Conservation (phyloP, 73 alveolate species). For the Halteria grandinella region DNA sequence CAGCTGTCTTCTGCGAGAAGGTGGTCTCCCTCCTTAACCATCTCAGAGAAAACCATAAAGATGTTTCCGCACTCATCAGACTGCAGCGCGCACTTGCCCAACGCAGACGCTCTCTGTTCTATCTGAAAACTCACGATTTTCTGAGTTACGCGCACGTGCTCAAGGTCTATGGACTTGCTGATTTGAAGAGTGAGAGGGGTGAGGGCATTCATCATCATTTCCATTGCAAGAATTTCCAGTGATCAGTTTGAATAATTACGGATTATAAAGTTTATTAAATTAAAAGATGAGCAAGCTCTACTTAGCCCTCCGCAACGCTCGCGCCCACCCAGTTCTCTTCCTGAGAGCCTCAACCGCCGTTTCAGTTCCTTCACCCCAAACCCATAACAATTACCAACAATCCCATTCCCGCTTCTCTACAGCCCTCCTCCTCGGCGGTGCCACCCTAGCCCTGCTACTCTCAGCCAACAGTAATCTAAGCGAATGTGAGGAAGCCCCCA, state of each 20-base stretch:
- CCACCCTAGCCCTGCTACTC: no score
- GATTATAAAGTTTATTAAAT: no score
- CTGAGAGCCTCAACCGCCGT: no score
- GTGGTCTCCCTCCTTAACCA: constrained; percentile 56
- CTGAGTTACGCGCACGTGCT: constrained; percentile 54
- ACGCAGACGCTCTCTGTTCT: constrained; percentile 52
- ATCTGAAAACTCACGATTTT: constrained; percentile 51
- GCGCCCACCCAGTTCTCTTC: no score
- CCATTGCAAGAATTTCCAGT: constrained; percentile 25
- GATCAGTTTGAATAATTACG: not conserved
- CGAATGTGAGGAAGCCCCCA: no score
- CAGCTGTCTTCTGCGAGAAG: constrained; percentile 64
- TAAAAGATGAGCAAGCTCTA: no score
- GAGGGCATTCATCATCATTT: constrained; percentile 54
- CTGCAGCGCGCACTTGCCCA: constrained; percentile 29
- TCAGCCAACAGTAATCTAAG: no score
- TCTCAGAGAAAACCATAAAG: constrained; percentile 61
- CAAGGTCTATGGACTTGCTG: constrained; percentile 52
- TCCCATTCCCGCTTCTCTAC: no score
- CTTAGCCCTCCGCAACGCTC: no score
- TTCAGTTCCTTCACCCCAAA: no score
- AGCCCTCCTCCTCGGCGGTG: no score
- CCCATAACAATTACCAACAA: no score
- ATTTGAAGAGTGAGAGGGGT: constrained; percentile 21
- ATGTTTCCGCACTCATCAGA: constrained; percentile 43